A percentile compares a stretch with the other conserved stretches of the same genome.
These are phyloP conservation scores for Collybia nuda DNA, from an alignment of 768 basidiomycete genomes.

Conservation along the genomic window DNA sequence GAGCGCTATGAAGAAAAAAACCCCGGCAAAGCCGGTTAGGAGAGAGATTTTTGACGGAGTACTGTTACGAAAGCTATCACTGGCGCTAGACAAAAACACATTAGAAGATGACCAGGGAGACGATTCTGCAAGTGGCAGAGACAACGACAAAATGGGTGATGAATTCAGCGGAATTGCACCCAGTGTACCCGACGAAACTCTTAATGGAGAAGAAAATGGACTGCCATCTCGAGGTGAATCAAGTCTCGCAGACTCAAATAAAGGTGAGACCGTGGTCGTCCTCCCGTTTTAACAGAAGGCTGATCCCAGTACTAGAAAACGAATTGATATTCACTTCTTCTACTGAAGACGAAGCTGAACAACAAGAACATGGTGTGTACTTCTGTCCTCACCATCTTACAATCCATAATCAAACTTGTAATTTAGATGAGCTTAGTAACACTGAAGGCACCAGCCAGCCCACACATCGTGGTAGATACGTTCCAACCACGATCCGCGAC, in stretches of 20 bases:
- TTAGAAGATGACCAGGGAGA: no score
- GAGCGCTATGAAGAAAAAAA: no score
- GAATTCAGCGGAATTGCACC: no score
- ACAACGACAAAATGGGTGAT: no score
- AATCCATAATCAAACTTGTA: no score
- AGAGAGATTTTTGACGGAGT: conserved; percentile 17
- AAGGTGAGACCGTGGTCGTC: conserved; percentile 7
- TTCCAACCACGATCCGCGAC: conserved; percentile 14
- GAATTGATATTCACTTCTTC: background rate
- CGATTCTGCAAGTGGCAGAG: no score
- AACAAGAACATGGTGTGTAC: background rate
- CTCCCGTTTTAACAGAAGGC: no score
- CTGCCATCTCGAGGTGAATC: conserved; percentile 9
- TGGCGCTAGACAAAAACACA: background rate
- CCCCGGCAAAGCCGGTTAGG: background rate
- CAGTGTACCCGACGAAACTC: background rate
- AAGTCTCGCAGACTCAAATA: conserved; percentile 18
- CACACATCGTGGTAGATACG: conserved; percentile 10
- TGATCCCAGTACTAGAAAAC: background rate
- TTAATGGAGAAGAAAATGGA: conserved; percentile 5
- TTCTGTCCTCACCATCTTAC: background rate
- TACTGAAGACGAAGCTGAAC: background rate
- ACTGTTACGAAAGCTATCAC: conserved; percentile 1
- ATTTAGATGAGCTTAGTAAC: background rate
- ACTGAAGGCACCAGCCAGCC: background rate